Conservation (phyloP, 2,329 filamentous ascomycete species). For the Clarireedia sp. region DNA sequence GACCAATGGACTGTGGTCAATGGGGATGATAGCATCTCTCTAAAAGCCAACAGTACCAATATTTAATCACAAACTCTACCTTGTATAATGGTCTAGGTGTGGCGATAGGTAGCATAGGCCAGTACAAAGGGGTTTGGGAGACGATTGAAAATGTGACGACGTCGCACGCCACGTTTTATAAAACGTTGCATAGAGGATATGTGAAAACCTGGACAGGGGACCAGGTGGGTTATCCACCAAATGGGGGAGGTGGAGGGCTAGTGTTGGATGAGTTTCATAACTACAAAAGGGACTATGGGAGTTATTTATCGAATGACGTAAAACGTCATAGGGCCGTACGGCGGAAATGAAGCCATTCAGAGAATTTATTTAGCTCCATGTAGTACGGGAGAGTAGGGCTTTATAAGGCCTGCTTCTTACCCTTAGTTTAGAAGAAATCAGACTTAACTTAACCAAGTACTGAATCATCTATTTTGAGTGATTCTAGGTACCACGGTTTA, state of each 20-base stretch:
- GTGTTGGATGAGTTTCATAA: too few relatives aligned
- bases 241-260: conserved; percentile 49
- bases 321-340: too few relatives aligned
- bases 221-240: conserved; percentile 43
- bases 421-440: too few relatives aligned
- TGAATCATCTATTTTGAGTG: too few relatives aligned
- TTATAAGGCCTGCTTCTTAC: too few relatives aligned
- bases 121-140: conserved; percentile 32
- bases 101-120: conserved; percentile 50
- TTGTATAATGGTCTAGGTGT: conserved; percentile 45
- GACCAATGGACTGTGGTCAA: conserved; percentile 42
- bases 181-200: conserved; percentile 28
- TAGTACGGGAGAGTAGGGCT: too few relatives aligned
- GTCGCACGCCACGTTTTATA: background rate
- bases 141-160: background rate
- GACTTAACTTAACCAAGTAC: too few relatives aligned
- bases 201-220: conserved; percentile 53
- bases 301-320: too few relatives aligned
- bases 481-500: too few relatives aligned
- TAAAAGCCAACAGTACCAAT: conserved; percentile 50
- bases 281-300: too few relatives aligned
- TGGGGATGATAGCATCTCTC: conserved; percentile 45
- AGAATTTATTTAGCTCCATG: too few relatives aligned
- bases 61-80: conserved; percentile 42
- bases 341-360: too few relatives aligned